Evolutionary conservation across 176 grass and related monocot genomes (phyloP).

Genomic region (Thinopyrum elongatum): DNA sequence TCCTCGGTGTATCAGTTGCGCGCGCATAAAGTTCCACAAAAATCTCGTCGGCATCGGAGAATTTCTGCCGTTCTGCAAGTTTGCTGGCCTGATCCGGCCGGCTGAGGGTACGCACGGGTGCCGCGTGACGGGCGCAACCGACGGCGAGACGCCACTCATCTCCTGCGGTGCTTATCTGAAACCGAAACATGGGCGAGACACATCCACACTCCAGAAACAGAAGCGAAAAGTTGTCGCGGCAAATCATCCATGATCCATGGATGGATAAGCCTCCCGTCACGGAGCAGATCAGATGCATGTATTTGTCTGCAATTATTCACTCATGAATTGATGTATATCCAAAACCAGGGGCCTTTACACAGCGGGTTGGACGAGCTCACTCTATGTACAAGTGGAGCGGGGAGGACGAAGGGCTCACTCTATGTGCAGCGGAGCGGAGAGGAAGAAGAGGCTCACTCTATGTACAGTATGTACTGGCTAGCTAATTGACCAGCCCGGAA

Average conservation of each 20-base stretch:
- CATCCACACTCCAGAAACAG: not conserved
- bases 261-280: not conserved
- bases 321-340: not conserved
- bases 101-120: not conserved
- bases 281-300: not conserved
- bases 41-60: not conserved
- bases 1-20: too few relatives aligned
- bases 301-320: not conserved
- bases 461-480: not conserved
- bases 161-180: not conserved
- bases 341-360: not conserved
- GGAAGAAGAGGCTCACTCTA: not conserved
- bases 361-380: not conserved
- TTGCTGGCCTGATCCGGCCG: not conserved
- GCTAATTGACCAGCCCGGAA: not conserved
- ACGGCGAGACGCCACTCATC: not conserved
- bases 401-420: too few relatives aligned
- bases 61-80: not conserved
- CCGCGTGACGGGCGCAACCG: conserved; percentile 24
- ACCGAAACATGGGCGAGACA: not conserved
- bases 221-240: not conserved
- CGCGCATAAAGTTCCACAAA: not conserved
- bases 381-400: not conserved
- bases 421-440: too few relatives aligned
- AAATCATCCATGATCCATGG: not conserved